A percentile compares a stretch with the other conserved stretches of the same genome.
phyloP scores from a whole-genome alignment of 306 rosid species.

The Arachis stenosperma region DNA sequence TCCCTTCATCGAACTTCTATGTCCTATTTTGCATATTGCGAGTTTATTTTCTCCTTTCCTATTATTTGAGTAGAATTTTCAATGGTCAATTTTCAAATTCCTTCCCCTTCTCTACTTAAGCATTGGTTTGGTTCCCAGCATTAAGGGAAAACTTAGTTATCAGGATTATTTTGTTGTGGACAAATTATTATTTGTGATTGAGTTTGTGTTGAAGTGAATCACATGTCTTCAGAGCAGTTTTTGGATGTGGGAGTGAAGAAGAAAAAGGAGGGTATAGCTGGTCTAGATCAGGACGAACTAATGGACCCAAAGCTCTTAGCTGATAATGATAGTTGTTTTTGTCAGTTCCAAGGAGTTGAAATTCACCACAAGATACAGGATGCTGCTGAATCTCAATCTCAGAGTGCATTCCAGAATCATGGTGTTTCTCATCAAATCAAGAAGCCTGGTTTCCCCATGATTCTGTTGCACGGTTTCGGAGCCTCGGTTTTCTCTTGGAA shows the following conservation, averaged over 20 bases:
- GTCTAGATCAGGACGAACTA: constrained; percentile 84
- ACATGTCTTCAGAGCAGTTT: constrained; percentile 53
- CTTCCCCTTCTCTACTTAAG: constrained; percentile 6
- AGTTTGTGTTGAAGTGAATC: constrained; percentile 19
- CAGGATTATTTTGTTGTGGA: not conserved
- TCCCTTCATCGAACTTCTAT: not conserved
- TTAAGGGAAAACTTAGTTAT: not conserved
- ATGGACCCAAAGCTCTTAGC: constrained; percentile 75
- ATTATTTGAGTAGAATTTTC: not conserved
- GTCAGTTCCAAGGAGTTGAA: constrained; percentile 77
- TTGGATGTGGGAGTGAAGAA: constrained; percentile 53
- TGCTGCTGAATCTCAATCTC: constrained; percentile 48
- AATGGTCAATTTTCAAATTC: not conserved
- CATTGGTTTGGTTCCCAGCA: constrained; percentile 4
- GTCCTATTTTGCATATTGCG: not conserved
- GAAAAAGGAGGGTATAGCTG: constrained; percentile 66
- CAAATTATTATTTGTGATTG: not conserved
- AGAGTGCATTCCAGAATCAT: constrained; percentile 45
- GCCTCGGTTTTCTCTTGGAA: constrained; percentile 93
- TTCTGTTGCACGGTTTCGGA: constrained; percentile 90
- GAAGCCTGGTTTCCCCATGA: constrained; percentile 64
- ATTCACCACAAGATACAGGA: constrained; percentile 84
- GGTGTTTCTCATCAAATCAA: constrained; percentile 43
- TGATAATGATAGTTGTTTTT: constrained; percentile 83
- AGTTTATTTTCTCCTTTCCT: not conserved